Conservation (phyloP, 805 yeast genomes). For the Priceomyces fermenticarens region DNA sequence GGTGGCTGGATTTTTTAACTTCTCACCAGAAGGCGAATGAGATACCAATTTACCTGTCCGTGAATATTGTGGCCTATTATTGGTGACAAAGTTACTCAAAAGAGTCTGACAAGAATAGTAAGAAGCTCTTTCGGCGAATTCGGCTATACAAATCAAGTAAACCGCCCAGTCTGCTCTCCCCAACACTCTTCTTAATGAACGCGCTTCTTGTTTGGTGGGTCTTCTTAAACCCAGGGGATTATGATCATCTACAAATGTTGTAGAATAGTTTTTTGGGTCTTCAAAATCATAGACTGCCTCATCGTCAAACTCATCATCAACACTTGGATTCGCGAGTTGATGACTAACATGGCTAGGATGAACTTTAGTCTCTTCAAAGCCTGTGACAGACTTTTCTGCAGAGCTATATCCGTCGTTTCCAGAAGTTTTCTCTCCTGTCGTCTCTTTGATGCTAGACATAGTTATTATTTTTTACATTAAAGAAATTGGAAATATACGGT, state of each 20-base stretch:
- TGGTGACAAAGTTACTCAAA: slow-evolving; percentile 47
- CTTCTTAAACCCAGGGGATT: slow-evolving; percentile 36
- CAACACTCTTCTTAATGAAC: slow-evolving; percentile 30
- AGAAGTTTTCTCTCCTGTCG: too few relatives aligned
- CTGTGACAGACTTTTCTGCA: too few relatives aligned
- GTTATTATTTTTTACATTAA: too few relatives aligned
- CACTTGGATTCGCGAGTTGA: too few relatives aligned
- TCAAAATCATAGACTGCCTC: slow-evolving; percentile 15
- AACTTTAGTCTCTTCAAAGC: too few relatives aligned
- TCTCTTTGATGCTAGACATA: too few relatives aligned
- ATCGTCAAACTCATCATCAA: slow-evolving; percentile 4
- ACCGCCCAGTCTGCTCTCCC: slow-evolving; percentile 50
- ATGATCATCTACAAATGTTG: slow-evolving; percentile 26
- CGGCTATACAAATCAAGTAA: slow-evolving; percentile 50
- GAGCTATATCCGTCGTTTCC: too few relatives aligned
- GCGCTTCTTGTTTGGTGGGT: slow-evolving; percentile 27
- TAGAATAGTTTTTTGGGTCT: slow-evolving; percentile 19
- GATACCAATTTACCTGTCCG: slow-evolving; percentile 41
- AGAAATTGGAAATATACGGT: too few relatives aligned
- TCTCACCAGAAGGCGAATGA: slow-evolving; percentile 4
- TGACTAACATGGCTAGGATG: too few relatives aligned
- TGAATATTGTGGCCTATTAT: slow-evolving; percentile 48
- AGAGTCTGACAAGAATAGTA: slow-evolving; percentile 47
- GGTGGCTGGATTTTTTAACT: slow-evolving; percentile 24
- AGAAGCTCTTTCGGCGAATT: slow-evolving; percentile 56